A percentile compares a stretch with the other conserved stretches of the same genome.
Conservation (phyloP, 768 basidiomycete species). For the Pleurotus citrinopileatus region DNA sequence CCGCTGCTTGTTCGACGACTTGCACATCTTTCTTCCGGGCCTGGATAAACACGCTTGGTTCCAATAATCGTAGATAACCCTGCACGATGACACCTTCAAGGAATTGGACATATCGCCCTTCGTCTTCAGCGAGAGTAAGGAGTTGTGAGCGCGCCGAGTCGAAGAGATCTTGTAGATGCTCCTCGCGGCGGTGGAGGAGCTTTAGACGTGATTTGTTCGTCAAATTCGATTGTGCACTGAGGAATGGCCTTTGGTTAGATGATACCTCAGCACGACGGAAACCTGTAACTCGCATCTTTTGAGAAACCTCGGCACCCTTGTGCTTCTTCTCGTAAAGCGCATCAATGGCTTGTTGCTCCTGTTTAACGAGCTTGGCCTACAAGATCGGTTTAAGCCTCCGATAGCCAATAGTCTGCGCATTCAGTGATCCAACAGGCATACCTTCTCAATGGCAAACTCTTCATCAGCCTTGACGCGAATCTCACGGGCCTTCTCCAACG, state of each 20-base stretch:
- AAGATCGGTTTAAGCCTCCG: not conserved
- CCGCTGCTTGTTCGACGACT: constrained; percentile 59
- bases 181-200: constrained; percentile 88
- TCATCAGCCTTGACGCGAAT: constrained; percentile 97
- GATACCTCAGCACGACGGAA: not conserved
- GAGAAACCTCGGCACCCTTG: constrained; percentile 89
- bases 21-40: constrained; percentile 67
- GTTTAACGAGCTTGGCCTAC: constrained; percentile 95
- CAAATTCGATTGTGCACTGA: constrained; percentile 89
- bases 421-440: no score
- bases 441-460: constrained; percentile 99
- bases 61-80: constrained; percentile 80
- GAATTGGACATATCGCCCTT: constrained; percentile 75
- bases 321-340: constrained; percentile 93
- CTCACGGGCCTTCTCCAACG: constrained; percentile 94
- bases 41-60: constrained; percentile 64
- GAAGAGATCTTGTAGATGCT: constrained; percentile 89
- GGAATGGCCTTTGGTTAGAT: not conserved
- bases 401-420: no score
- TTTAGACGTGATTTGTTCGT: constrained; percentile 95
- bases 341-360: constrained; percentile 94
- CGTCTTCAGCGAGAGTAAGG: constrained; percentile 58
- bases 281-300: constrained; percentile 79
- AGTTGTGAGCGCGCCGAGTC: constrained; percentile 62
- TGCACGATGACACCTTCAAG: constrained; percentile 84